Conservation (phyloP, 768 basidiomycete species). For the Filobasidium floriforme region DNA sequence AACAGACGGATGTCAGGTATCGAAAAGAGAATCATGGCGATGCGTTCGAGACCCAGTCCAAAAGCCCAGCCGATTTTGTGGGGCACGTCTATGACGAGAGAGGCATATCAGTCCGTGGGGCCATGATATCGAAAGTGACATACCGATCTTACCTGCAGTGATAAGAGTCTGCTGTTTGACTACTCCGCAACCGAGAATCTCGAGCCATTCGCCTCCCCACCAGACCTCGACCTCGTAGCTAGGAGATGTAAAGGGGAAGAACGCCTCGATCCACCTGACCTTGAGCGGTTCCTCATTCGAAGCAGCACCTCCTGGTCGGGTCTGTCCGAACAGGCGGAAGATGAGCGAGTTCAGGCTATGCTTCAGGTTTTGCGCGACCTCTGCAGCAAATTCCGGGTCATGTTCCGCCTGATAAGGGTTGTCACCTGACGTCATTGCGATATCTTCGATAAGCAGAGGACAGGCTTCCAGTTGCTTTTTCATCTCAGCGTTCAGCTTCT, state of each 20-base stretch:
- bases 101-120: background rate
- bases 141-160: constrained; percentile 61
- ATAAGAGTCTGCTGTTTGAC: constrained; percentile 81
- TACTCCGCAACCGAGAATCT: constrained; percentile 89
- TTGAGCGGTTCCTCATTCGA: constrained; percentile 62
- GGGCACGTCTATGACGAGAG: constrained; percentile 52
- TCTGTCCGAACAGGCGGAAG: constrained; percentile 66
- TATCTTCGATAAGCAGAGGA: constrained; percentile 79
- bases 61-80: constrained; percentile 91
- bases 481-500: constrained; percentile 64
- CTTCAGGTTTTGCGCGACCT: constrained; percentile 79
- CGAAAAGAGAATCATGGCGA: constrained; percentile 93
- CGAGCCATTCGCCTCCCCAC: constrained; percentile 92
- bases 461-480: constrained; percentile 57
- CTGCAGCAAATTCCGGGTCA: constrained; percentile 62
- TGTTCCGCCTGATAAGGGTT: constrained; percentile 79
- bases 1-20: constrained; percentile 97
- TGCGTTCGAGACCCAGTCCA: constrained; percentile 90
- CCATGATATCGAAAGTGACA: background rate
- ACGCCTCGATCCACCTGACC: constrained; percentile 95
- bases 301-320: constrained; percentile 35
- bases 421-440: constrained; percentile 60
- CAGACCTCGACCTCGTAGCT: constrained; percentile 98
- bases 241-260: constrained; percentile 95
- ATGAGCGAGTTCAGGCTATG: constrained; percentile 79